Base-by-base conservation (phyloP, 108 stramenopile species). In the Fragilaria crotonensis region DNA sequence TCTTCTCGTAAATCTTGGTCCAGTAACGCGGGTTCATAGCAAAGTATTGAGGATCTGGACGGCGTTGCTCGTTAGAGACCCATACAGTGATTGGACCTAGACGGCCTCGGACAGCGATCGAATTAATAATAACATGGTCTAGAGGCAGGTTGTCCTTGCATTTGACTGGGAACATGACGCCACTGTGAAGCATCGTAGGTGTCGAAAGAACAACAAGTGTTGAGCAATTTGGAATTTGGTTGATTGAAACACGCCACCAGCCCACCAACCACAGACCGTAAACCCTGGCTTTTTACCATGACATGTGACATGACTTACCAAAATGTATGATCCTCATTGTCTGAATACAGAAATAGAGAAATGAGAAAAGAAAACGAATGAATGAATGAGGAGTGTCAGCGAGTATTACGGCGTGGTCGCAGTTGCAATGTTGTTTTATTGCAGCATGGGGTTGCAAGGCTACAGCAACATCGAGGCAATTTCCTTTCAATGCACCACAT, bases 301-400 rank as follows among this genome's bases (percentile, higher is more conserved):
- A n/a, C n/a, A n/a, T n/a, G n/a, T n/a, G n/a, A 32, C 4, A 14
- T 33, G 2, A 59, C 77, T 56, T 54, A 89, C 83, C 85, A 93
- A 64, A 93, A 93, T 0, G 90, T 89, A 54, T 93, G 90, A 76
- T 93, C 90, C 62, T 93, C 90, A 54, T 82, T 81, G 62, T 93
- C 90, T 84, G 55, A n/a, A 17, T 49, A 22, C 14, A 18, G 45
- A 17, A 60, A 44, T 30, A 22, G 21, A 48, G 54, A 45, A 21
- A 36, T 48, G 57, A 14, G 23, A 52, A 30, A 20, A 29, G 9
- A 41, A 29, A 20, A 11, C 62, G 18, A 45, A n/a, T 36, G 22
- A 50, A 47, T 41, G 31, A 36, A 63, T 19, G 2, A 46, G n/a
- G n/a, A n/a, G n/a, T n/a, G n/a, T n/a, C n/a, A n/a, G n/a, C n/a